phyloP scores from a whole-genome alignment of 2,329 filamentous ascomycete species.

The Aurifilum marmelostoma region DNA sequence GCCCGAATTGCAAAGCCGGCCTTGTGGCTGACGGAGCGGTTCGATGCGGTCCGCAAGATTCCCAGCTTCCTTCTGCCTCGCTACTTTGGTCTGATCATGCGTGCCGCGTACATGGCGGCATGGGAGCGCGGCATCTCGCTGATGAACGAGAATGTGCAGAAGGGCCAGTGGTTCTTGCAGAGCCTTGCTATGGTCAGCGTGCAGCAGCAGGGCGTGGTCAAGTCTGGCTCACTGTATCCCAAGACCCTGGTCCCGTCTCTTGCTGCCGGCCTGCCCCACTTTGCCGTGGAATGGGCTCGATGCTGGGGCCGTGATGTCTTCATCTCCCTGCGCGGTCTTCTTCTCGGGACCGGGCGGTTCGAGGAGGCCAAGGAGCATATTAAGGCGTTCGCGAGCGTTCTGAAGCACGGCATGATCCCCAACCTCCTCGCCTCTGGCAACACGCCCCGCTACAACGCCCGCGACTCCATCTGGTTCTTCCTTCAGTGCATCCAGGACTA shows the following conservation, averaged over 20 bases:
- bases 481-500: constrained; percentile 96
- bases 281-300: constrained; percentile 89
- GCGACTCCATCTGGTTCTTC: constrained; percentile 98
- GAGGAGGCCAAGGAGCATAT: constrained; percentile 93
- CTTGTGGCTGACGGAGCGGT: constrained; percentile 80
- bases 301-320: constrained; percentile 98
- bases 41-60: constrained; percentile 81
- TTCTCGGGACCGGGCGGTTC: constrained; percentile 85
- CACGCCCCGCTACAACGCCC: constrained; percentile 88
- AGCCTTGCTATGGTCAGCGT: constrained; percentile 88
- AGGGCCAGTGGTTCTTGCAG: constrained; percentile 87
- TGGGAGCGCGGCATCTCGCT: constrained; percentile 77
- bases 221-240: constrained; percentile 89
- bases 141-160: constrained; percentile 75
- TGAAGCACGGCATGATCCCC: constrained; percentile 98
- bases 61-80: constrained; percentile 89
- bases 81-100: constrained; percentile 88
- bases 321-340: constrained; percentile 91
- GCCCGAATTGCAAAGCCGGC: constrained; percentile 66
- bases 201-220: constrained; percentile 86
- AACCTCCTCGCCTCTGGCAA: constrained; percentile 88
- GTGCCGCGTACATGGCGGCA: constrained; percentile 84
- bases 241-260: constrained; percentile 82
- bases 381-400: constrained; percentile 87
- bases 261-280: constrained; percentile 92